Evolutionary conservation across 495 filamentous ascomycete genomes (phyloP), one percentile per base, ranked within the genome.

Genomic region (Xylaria acuta): DNA sequence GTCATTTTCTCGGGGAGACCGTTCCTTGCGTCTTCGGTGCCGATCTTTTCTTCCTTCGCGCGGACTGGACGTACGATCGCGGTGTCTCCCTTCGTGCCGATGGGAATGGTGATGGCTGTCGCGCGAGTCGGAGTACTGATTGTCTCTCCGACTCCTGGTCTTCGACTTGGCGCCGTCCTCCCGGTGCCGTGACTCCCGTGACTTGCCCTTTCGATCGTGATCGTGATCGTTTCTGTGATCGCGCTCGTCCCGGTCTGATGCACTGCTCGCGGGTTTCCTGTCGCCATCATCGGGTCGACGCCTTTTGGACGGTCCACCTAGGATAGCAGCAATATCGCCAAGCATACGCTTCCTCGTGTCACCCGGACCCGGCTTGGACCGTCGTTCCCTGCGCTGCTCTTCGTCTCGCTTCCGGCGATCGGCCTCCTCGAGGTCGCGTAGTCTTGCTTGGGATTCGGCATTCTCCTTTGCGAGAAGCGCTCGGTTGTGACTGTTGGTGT

Each of bases 401-500:
- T 79, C 81, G 51, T 76, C 76, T 60, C 81, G 75, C 72, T 81
- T 84, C 47, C 73, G 77, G 56, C 82, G 79, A 40, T 84, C 82
- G 12, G 79, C 81, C 49, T 80, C 77, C 32, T 82, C 83, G 34
- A 86, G 78, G 36, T 82, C 75, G 45, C 84, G 80, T 18, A 89
- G 81, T 38, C 83, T 85, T 60, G 75, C 79, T 60, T 85, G 82
- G 11, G 85, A 80, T 83, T 84, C 90, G 77, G 72, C 88, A 49
- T 90, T 89, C 78, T 98, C 95, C 74, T 92, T 97, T 0, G 90
- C 93, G 51, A 91, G 88, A 67, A 98, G 84, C 7, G 94, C 92
- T 16, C 93, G 88, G 87, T 99, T 99, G 80, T 99, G 96, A 65
- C 75, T 93, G 72, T 96, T 92, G 1, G 94, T 95, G 69, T 97